Base-by-base conservation (phyloP, 768 basidiomycete species). In the Lepiota brunneoincarnata region DNA sequence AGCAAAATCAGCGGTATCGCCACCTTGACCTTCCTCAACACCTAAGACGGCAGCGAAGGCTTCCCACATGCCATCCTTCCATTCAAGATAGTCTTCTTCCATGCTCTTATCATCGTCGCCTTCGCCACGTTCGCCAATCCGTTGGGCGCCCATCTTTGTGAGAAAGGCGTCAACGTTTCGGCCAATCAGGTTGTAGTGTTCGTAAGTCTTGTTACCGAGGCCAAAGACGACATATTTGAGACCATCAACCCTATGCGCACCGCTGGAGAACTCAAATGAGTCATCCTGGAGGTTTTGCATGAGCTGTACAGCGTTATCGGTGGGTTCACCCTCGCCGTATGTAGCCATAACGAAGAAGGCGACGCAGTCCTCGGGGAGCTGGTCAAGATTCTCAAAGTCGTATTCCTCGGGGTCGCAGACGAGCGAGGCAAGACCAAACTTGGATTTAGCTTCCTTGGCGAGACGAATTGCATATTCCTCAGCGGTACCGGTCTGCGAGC, bases 51-150 rank as follows among this genome's bases (percentile, higher is more conserved):
- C 68, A n/a, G 93, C 79, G 57, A 98, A 91, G 4, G 85, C 84
- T 15, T 89, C 86, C 91, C 94, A 98, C 94, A 98, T 95, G 61
- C 79, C 81, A 65, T 99, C 96, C 70, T 98, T 99, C 96, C 96
- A 99, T 63, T 92, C 94, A 11, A 99, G 82, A 68, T 98, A 99
- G 70, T 99, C 96, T 74, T 99, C 96, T 69, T 99, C 96, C 95
- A 99, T 98, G 66, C 90, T 93, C 78, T 97, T 97, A 72, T 99
- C 97, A 65, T 99, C 96, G 65, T 99, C 97, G 59, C 96, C 96
- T 70, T 98, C 95, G 9, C 96, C 96, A 36, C 88, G 79, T 67
- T 88, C 86, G 39, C 94, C 94, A 34, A 98, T 89, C 49, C 93
- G 84, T 50, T 75, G 68, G 18, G 83, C 97, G 24, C 94, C 96